Evolutionary conservation across 352 stramenopile species (phyloP).

Genomic region (Plasmopara halstedii): DNA sequence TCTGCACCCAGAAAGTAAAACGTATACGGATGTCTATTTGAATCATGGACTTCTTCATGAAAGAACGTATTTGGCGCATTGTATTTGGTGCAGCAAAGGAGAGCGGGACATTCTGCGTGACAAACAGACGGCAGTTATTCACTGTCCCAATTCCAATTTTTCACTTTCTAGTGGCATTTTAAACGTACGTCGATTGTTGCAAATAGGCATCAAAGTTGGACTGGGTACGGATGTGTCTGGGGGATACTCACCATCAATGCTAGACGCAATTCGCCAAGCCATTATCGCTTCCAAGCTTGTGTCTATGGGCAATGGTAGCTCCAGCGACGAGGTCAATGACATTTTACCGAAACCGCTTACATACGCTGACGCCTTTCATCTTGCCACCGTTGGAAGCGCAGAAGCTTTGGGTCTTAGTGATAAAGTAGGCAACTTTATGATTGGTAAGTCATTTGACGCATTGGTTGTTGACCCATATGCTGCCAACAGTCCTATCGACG

Average conservation of each 20-base stretch:
- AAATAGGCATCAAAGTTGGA: constrained; percentile 84
- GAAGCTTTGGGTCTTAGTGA: constrained; percentile 29
- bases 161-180: constrained; percentile 84
- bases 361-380: constrained; percentile 73
- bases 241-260: constrained; percentile 91
- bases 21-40: constrained; percentile 79
- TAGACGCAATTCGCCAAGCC: constrained; percentile 86
- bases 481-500: constrained; percentile 59
- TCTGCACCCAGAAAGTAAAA: constrained; percentile 55
- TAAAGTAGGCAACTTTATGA: constrained; percentile 82
- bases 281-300: constrained; percentile 87
- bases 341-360: constrained; percentile 30
- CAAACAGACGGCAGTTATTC: constrained; percentile 77
- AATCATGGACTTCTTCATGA: constrained; percentile 84
- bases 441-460: constrained; percentile 89
- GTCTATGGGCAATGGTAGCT: constrained; percentile 55
- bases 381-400: constrained; percentile 84
- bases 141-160: constrained; percentile 95
- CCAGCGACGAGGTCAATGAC: constrained; percentile 22
- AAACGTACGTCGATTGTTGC: constrained; percentile 69
- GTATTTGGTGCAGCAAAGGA: constrained; percentile 73
- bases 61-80: constrained; percentile 92
- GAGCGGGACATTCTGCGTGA: constrained; percentile 70
- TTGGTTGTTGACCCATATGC: constrained; percentile 63
- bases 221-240: constrained; percentile 93